Percentiles rank a stretch among this genome's conserved stretches.
phyloP scores from a whole-genome alignment of 1,139 yeast genomes.

The Suhomyces choctaworum region DNA sequence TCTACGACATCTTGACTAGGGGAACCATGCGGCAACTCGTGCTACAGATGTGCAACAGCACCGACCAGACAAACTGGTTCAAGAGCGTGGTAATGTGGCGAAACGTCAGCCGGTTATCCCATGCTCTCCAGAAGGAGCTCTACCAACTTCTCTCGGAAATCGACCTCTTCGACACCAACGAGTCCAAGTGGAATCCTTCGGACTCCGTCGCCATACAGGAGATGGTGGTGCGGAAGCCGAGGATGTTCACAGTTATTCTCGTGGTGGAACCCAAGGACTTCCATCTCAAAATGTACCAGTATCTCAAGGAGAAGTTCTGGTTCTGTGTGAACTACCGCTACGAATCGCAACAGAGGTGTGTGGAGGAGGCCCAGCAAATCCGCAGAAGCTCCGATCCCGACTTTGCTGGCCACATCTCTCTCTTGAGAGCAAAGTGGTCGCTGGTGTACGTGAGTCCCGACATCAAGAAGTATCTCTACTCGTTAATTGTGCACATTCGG shows the following conservation, averaged over 20 bases:
- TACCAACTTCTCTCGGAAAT: slow-evolving; percentile 31
- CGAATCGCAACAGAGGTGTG: slow-evolving; percentile 9
- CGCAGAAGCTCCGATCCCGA: not conserved
- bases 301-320: slow-evolving; percentile 43
- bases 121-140: slow-evolving; percentile 25
- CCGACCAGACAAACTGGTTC: slow-evolving; percentile 12
- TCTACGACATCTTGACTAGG: slow-evolving; percentile 13
- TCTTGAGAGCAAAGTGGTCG: slow-evolving; percentile 11
- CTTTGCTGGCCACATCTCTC: slow-evolving; percentile 6
- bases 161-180: slow-evolving; percentile 33
- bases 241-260: slow-evolving; percentile 27
- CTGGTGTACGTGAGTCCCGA: slow-evolving; percentile 37
- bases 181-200: slow-evolving; percentile 13
- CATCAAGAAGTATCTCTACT: slow-evolving; percentile 39
- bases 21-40: slow-evolving; percentile 10
- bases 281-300: slow-evolving; percentile 26
- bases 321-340: slow-evolving; percentile 23
- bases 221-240: slow-evolving; percentile 21
- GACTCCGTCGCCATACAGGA: slow-evolving; percentile 17
- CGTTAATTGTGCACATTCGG: slow-evolving; percentile 39
- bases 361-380: slow-evolving; percentile 5
- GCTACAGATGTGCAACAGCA: slow-evolving; percentile 9
- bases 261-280: slow-evolving; percentile 21
- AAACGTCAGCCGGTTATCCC: slow-evolving; percentile 23
- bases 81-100: slow-evolving; percentile 27